phyloP scores from a whole-genome alignment of 1,284 basidiomycete species.

The Sanghuangporus weigelae region DNA sequence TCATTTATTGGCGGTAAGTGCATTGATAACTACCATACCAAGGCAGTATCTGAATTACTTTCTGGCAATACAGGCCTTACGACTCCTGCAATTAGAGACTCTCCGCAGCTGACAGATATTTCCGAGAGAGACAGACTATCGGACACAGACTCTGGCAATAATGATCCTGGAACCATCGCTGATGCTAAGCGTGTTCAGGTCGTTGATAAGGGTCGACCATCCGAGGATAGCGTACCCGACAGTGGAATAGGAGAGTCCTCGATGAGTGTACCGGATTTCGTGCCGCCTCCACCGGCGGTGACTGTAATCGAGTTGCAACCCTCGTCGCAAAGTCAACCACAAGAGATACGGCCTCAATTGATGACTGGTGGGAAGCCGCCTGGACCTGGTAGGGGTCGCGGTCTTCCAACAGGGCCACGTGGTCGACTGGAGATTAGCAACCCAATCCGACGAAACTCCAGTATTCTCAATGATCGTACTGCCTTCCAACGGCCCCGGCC shows the following conservation, averaged over 20 bases:
- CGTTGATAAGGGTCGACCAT: slow-evolving; percentile 9
- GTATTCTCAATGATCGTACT: slow-evolving; percentile 26
- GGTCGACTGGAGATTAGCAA: slow-evolving; percentile 28
- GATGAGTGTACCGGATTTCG: not conserved
- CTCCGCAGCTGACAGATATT: slow-evolving; percentile 10
- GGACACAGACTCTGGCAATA: slow-evolving; percentile 10
- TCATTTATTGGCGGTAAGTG: slow-evolving; percentile 66
- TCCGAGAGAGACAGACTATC: slow-evolving; percentile 10
- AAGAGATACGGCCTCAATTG: not conserved
- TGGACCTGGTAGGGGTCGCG: slow-evolving; percentile 4
- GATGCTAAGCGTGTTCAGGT: slow-evolving; percentile 13
- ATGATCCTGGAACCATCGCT: slow-evolving; percentile 13
- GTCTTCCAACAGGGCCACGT: slow-evolving; percentile 20
- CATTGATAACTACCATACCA: not conserved
- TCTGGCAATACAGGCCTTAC: slow-evolving; percentile 22
- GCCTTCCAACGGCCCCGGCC: slow-evolving; percentile 41
- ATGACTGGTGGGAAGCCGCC: not conserved
- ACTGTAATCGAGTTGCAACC: not conserved
- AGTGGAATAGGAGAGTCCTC: slow-evolving; percentile 2
- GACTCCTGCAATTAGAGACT: slow-evolving; percentile 12
- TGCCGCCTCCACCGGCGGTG: not conserved
- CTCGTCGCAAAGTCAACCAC: not conserved
- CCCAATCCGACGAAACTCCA: slow-evolving; percentile 27
- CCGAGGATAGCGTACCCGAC: slow-evolving; percentile 2
- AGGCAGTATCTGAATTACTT: not conserved